Conservation (phyloP, 139 green algal species). For the Pleodorina starrii region DNA sequence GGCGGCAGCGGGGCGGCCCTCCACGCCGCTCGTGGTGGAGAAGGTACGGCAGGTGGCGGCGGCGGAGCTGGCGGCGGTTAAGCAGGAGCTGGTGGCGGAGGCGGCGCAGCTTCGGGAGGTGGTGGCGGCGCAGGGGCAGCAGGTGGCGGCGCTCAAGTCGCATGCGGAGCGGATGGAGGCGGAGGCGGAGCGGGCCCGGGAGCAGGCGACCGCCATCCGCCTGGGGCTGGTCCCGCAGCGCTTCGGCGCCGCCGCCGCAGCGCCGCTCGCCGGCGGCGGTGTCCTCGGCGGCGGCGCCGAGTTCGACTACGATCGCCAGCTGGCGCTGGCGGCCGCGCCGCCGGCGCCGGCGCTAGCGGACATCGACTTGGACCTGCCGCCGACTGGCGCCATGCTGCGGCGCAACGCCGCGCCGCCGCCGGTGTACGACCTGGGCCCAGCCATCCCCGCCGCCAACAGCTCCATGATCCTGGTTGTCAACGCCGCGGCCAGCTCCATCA, state of each 20-base stretch:
- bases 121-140: slow-evolving; percentile 50
- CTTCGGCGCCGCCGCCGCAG: background rate
- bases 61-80: slow-evolving; percentile 51
- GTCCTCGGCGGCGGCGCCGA: slow-evolving; percentile 30
- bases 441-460: slow-evolving; percentile 27
- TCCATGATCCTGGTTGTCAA: slow-evolving; percentile 23
- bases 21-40: slow-evolving; percentile 54
- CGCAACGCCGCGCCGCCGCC: background rate
- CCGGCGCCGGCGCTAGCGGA: slow-evolving; percentile 46
- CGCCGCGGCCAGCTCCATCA: slow-evolving; percentile 20
- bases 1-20: background rate
- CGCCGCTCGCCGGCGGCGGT: background rate
- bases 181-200: slow-evolving; percentile 44
- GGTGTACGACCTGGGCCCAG: slow-evolving; percentile 59
- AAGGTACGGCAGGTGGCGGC: slow-evolving; percentile 56
- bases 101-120: slow-evolving; percentile 53
- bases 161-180: slow-evolving; percentile 58
- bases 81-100: slow-evolving; percentile 55
- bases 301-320: slow-evolving; percentile 50
- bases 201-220: slow-evolving; percentile 53
- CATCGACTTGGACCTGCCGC: slow-evolving; percentile 62
- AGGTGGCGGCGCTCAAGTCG: slow-evolving; percentile 56
- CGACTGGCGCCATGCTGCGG: slow-evolving; percentile 45
- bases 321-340: background rate
- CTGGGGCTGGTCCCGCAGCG: slow-evolving; percentile 45